Evolutionary conservation across 2,329 filamentous ascomycete genomes (phyloP), one percentile per base, ranked within the genome.

Genomic region (Colletotrichum lentis): DNA sequence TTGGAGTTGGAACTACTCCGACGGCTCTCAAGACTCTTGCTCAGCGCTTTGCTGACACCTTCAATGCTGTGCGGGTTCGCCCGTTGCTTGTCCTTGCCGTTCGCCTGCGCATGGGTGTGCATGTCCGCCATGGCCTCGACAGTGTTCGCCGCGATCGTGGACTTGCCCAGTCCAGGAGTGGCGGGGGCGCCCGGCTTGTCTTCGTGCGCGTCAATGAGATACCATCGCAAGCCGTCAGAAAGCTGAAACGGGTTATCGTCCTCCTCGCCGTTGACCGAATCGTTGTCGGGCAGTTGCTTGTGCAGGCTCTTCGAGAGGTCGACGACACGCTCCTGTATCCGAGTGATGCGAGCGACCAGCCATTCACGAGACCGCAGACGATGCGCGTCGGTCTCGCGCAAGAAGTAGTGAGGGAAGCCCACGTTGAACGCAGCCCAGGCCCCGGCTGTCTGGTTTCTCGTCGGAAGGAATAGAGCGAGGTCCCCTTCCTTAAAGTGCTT

Each of bases 401-500:
- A 85, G 81, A 99, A 99, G 81, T 96, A 98, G 77, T 99, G 96
- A 10, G 96, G 96, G 69, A 95, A 97, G 1, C 94, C 95, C 39
- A 99, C 92, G 74, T 99, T 99, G 85, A 99, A 99, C 0, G 96
- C 96, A 5, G 96, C 96, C 96, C 96, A 99, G 0, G 96, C 95
- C 18, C 95, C 91, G 5, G 94, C 96, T 44, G 92, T 92, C 79
- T 98, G 94, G 76, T 97, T 98, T 43, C 95, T 87, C 0, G 96
- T 99, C 0, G 96, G 96, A 47, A 99, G 81, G 81, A 99, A 99
- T 2, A 99, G 80, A 14, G 95, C 96, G 16, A 99, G 85, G 75
- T 99, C 96, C 8, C 96, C 95, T 78, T 97, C 94, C 76, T 97
- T 98, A 83, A 99, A 99, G 58, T 95, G 90, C 69, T 91, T 91